These are phyloP conservation scores for Cyclotella cryptica DNA, from an alignment of 108 stramenopile species.

Conservation along the genomic window DNA sequence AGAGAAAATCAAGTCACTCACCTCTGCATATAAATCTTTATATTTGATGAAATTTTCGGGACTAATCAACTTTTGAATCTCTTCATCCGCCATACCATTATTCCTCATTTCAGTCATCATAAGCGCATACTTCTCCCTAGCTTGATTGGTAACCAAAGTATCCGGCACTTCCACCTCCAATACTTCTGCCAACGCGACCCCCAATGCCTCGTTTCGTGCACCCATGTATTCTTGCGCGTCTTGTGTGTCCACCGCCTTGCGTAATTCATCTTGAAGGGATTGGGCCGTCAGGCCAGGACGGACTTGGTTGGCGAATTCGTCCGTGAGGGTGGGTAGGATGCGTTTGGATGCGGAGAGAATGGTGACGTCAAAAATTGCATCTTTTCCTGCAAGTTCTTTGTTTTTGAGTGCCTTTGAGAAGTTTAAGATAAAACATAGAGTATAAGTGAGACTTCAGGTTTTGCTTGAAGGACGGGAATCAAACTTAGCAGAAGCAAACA, in stretches of 20 bases:
- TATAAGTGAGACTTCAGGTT: neutral
- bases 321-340: conserved; percentile 84
- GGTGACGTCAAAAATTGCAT: conserved; percentile 92
- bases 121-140: conserved; percentile 93
- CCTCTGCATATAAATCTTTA: conserved; percentile 85
- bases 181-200: conserved; percentile 70
- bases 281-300: conserved; percentile 86
- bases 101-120: conserved; percentile 96
- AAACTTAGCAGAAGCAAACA: neutral
- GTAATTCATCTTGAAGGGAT: conserved; percentile 76
- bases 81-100: conserved; percentile 88
- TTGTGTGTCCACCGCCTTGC: conserved; percentile 89
- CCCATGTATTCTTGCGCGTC: conserved; percentile 85
- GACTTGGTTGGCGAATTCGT: conserved; percentile 89
- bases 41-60: conserved; percentile 96
- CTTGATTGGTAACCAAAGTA: conserved; percentile 90
- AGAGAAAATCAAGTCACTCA: neutral
- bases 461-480: neutral
- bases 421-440: neutral
- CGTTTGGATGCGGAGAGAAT: conserved; percentile 78
- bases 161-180: conserved; percentile 91
- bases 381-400: conserved; percentile 87
- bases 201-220: conserved; percentile 85
- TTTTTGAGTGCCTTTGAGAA: conserved; percentile 69
- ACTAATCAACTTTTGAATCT: conserved; percentile 90